A percentile compares a stretch with the other conserved stretches of the same genome.
Conservation (phyloP, 2,329 filamentous ascomycete genomes). For the Botryotinia narcissicola region DNA sequence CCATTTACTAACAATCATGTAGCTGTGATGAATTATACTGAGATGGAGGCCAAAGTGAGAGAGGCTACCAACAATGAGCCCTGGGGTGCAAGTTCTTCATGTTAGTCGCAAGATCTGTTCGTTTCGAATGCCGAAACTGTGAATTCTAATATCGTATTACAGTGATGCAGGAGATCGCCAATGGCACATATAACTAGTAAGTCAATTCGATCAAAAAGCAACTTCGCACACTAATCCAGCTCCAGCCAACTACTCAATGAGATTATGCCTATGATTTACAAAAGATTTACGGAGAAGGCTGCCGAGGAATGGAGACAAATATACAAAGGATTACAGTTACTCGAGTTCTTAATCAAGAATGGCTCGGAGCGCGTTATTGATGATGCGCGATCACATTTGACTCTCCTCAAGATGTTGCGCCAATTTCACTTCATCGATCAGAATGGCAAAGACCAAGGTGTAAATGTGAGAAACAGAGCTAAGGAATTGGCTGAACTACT, state of each 20-base stretch:
- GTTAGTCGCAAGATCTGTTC: constrained; percentile 20
- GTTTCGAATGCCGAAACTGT: neutral
- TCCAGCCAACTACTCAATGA: constrained; percentile 90
- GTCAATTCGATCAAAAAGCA: constrained; percentile 52
- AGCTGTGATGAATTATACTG: constrained; percentile 79
- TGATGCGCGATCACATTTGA: constrained; percentile 91
- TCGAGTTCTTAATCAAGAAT: constrained; percentile 97
- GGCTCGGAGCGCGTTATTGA: constrained; percentile 97
- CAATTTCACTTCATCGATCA: constrained; percentile 96
- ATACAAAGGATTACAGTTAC: constrained; percentile 94
- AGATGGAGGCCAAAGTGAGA: constrained; percentile 77
- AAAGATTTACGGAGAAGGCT: constrained; percentile 95
- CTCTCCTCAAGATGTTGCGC: constrained; percentile 94
- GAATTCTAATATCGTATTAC: constrained; percentile 13
- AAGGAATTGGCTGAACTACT: constrained; percentile 95
- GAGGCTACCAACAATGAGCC: constrained; percentile 99
- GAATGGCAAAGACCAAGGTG: constrained; percentile 96
- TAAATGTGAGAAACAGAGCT: constrained; percentile 94
- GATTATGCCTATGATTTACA: constrained; percentile 99
- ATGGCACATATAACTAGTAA: constrained; percentile 97
- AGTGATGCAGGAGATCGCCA: constrained; percentile 94
- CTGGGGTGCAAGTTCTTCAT: constrained; percentile 56
- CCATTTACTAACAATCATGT: constrained; percentile 30
- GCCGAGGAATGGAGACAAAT: constrained; percentile 99
- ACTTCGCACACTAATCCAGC: constrained; percentile 22